Conservation (phyloP, 2,329 filamentous ascomycete genomes). For the Mycosphaerella sp. region DNA sequence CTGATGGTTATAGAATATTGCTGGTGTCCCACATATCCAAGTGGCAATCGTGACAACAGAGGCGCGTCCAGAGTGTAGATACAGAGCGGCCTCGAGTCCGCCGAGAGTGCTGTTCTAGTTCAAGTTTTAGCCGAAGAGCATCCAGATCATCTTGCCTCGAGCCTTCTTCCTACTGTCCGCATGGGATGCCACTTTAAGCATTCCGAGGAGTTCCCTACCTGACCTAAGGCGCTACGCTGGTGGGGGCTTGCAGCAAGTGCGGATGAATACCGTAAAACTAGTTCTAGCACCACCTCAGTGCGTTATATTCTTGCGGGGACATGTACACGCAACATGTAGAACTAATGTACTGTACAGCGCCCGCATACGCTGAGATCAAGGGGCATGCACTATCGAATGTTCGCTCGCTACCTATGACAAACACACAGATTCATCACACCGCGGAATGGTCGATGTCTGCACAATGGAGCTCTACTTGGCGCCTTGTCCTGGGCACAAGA, state of each 20-base stretch:
- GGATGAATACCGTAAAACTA: too few species aligned
- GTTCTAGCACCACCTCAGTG: too few species aligned
- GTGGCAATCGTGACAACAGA: too few species aligned
- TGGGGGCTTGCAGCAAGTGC: conserved; percentile 10
- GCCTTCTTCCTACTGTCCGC: too few species aligned
- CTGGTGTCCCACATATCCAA: too few species aligned
- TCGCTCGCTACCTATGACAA: background rate
- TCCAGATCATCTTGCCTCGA: too few species aligned
- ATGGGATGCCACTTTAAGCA: background rate
- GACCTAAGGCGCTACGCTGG: conserved; percentile 2
- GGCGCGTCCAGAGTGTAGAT: too few species aligned
- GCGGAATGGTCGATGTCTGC: background rate
- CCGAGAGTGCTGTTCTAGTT: too few species aligned
- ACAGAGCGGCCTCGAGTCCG: too few species aligned
- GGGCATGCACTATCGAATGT: background rate
- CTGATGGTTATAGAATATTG: too few species aligned
- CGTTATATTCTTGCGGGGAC: background rate
- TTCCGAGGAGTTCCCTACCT: conserved; percentile 7
- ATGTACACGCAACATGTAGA: too few species aligned
- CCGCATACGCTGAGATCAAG: background rate
- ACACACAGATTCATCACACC: background rate
- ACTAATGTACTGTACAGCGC: background rate
- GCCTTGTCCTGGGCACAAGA: background rate
- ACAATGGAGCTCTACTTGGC: background rate
- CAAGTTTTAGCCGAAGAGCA: too few species aligned